Evolutionary conservation across 2,329 filamentous ascomycete species (phyloP).

Genomic region (Nemania sp.): DNA sequence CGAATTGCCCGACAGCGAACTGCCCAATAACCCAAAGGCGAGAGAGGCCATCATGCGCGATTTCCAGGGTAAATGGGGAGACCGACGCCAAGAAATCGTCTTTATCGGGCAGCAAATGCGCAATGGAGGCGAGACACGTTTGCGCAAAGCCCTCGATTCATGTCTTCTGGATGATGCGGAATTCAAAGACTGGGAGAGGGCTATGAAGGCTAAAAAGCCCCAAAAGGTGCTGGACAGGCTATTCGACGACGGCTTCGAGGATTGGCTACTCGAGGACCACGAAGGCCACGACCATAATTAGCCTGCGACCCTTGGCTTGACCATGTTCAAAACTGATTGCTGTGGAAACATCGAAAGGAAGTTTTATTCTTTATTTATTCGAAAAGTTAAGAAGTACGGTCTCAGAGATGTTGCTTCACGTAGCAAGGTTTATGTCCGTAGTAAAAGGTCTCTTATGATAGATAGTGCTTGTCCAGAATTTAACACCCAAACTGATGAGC

Average conservation of each 20-base stretch:
- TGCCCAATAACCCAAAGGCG: constrained; percentile 53
- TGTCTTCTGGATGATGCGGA: constrained; percentile 67
- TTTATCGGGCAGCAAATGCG: constrained; percentile 73
- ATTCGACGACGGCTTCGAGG: constrained; percentile 41
- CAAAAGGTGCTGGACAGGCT: constrained; percentile 33
- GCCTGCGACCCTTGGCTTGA: background rate
- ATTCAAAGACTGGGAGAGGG: constrained; percentile 46
- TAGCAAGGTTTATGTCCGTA: too few relatives aligned
- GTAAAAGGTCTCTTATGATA: too few relatives aligned
- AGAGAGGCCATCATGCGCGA: constrained; percentile 55
- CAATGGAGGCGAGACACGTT: constrained; percentile 42
- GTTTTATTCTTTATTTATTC: too few relatives aligned
- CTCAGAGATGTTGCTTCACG: too few relatives aligned
- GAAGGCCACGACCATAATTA: constrained; percentile 18
- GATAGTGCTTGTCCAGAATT: too few relatives aligned
- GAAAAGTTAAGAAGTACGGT: too few relatives aligned
- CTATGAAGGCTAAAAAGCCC: constrained; percentile 33
- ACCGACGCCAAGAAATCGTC: constrained; percentile 72
- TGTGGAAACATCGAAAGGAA: too few relatives aligned
- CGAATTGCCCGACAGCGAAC: constrained; percentile 57
- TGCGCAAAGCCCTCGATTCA: constrained; percentile 59
- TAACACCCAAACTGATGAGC: too few relatives aligned
- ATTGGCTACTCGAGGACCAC: constrained; percentile 40
- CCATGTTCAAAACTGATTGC: background rate
- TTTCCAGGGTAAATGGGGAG: constrained; percentile 65